Evolutionary conservation across 805 yeast species (phyloP).

Genomic region (Metschnikowia anglica): DNA sequence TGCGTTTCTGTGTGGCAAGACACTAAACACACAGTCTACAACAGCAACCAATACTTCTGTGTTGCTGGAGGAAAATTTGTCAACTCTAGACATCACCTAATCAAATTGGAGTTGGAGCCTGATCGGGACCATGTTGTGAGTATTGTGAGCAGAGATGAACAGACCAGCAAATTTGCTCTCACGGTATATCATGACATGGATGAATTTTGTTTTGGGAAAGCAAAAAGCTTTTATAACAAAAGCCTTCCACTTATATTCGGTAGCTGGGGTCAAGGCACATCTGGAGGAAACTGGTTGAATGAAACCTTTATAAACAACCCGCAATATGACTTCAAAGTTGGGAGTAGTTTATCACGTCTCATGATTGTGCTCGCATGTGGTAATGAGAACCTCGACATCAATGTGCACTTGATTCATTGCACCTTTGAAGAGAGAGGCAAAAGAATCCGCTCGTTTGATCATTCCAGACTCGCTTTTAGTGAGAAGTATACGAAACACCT

Average conservation of each 20-base stretch:
- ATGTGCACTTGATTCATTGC: conserved; percentile 46
- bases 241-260: conserved; percentile 29
- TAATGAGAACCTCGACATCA: conserved; percentile 30
- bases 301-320: conserved; percentile 54
- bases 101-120: conserved; percentile 31
- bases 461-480: conserved; percentile 25
- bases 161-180: conserved; percentile 26
- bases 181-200: conserved; percentile 28
- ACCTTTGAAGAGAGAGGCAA: conserved; percentile 25
- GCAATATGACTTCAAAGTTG: conserved; percentile 40
- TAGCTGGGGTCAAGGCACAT: conserved; percentile 43
- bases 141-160: conserved; percentile 17
- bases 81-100: conserved; percentile 38
- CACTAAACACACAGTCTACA: conserved; percentile 4
- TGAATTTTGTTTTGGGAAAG: conserved; percentile 26
- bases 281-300: conserved; percentile 57
- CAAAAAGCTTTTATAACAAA: conserved; percentile 27
- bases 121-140: conserved; percentile 29
- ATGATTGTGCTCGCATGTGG: conserved; percentile 17
- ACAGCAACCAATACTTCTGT: conserved; percentile 23
- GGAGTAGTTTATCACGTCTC: conserved; percentile 14
- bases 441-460: conserved; percentile 24
- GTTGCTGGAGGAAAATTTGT: conserved; percentile 27
- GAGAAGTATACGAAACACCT: conserved; percentile 40
- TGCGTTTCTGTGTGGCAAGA: conserved; percentile 17